Percentiles rank a stretch among this genome's conserved stretches.
These are phyloP conservation scores for Pelargonium nanum DNA, from an alignment of 345 rosid genomes.

Conservation along the genomic window DNA sequence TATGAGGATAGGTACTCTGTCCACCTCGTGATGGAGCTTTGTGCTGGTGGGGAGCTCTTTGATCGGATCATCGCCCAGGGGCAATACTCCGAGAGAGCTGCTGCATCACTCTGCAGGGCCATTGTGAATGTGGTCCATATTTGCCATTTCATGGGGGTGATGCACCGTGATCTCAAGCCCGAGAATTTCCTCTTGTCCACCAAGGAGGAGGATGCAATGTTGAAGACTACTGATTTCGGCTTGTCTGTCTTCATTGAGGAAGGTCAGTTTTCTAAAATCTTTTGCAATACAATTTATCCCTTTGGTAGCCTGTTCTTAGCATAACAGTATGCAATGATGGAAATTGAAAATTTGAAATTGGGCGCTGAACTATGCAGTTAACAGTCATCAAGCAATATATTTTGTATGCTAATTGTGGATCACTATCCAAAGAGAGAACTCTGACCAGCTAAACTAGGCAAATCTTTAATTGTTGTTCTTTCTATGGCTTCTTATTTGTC, in stretches of 20 bases:
- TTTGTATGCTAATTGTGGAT: not conserved
- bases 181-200: constrained; percentile 76
- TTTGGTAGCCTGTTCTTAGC: too few species aligned
- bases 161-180: constrained; percentile 87
- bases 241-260: constrained; percentile 76
- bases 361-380: too few species aligned
- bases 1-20: constrained; percentile 69
- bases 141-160: constrained; percentile 84
- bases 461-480: not conserved
- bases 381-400: not conserved
- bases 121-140: constrained; percentile 68
- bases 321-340: not conserved
- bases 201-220: constrained; percentile 47
- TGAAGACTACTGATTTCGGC: constrained; percentile 85
- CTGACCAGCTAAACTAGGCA: too few species aligned
- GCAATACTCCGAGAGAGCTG: constrained; percentile 71
- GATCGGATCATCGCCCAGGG: constrained; percentile 65
- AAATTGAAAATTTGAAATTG: not conserved
- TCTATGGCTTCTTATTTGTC: too few species aligned
- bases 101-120: constrained; percentile 46
- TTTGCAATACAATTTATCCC: too few species aligned
- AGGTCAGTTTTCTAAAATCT: constrained; percentile 27
- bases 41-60: constrained; percentile 90
- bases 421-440: not conserved
- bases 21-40: constrained; percentile 84